Evolutionary conservation across 495 filamentous ascomycete species (phyloP), one percentile per base, ranked within the genome.

Genomic region (Penicillium verhagenii): DNA sequence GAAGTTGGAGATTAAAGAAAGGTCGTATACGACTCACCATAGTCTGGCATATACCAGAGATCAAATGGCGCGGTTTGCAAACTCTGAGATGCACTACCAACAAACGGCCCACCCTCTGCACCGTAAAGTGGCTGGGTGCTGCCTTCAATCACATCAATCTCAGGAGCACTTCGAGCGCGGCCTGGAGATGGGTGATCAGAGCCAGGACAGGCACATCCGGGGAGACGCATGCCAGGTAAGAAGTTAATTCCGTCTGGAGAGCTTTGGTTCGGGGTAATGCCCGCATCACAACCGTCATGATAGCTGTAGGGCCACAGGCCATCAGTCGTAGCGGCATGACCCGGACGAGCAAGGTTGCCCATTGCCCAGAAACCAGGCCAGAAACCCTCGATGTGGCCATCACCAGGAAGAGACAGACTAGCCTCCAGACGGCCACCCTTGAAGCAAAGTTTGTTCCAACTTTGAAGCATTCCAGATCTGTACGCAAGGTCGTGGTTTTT

Each of bases 341-440:
- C 87, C 26, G 86, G 84, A 50, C 87, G 79, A 38, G 81, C 86
- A 4, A 90, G 75, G 54, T 90, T 90, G 0, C 86, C 86, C 86
- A 89, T 88, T 0, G 88, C 79, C 88, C 88, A 92, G 69, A 90
- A 89, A 59, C 88, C 88, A 50, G 88, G 88, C 88, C 88, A 91
- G 67, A 90, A 87, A 18, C 88, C 87, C 24, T 82, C 73, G 23
- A 81, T 77, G 38, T 89, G 83, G 6, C 88, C 88, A 26, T 77
- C 64, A 18, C 88, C 88, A 5, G 88, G 88, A 8, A 91, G 74
- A 1, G 89, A 92, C 28, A 89, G 81, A 58, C 85, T 88, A 11
- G 88, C 88, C 72, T 92, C 88, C n/a, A 91, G 67, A 35, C 85
- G 76, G 13, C 88, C 88, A 16, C 88, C 88, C 46, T 85, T 88